Evolutionary conservation across 1,284 basidiomycete species (phyloP).

Genomic region (Porogramme epimiltina): DNA sequence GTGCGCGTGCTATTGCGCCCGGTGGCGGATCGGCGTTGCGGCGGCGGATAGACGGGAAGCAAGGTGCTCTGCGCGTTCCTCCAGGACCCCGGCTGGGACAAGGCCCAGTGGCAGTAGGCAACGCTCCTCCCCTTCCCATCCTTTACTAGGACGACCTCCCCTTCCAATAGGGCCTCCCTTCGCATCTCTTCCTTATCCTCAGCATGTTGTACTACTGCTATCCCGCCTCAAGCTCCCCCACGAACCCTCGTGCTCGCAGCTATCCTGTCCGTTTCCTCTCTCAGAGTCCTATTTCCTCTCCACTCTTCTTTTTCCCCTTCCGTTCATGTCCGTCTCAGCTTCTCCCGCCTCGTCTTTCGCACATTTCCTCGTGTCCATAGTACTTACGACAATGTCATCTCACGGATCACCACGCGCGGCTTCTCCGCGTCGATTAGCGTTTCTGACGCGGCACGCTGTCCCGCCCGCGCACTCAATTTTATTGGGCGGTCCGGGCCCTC

Average conservation of each 20-base stretch:
- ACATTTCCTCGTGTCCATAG: too few species aligned
- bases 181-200: background rate
- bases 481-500: too few species aligned
- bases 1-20: too few species aligned
- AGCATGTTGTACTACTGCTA: background rate
- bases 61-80: constrained; percentile 97
- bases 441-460: too few species aligned
- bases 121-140: background rate
- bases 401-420: too few species aligned
- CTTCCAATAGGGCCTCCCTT: background rate
- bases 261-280: background rate
- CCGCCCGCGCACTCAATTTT: too few species aligned
- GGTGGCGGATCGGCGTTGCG: background rate
- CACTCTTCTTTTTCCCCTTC: too few species aligned
- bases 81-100: constrained; percentile 89
- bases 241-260: background rate
- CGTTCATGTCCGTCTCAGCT: too few species aligned
- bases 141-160: background rate
- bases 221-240: background rate
- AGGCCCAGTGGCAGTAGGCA: constrained; percentile 58
- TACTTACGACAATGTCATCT: too few species aligned
- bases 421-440: too few species aligned
- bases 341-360: too few species aligned
- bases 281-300: too few species aligned
- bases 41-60: constrained; percentile 80